Percentiles rank a stretch among this genome's conserved stretches.
Conservation (phyloP, 129 eudicot species). For the Ambrosia artemisiifolia region DNA sequence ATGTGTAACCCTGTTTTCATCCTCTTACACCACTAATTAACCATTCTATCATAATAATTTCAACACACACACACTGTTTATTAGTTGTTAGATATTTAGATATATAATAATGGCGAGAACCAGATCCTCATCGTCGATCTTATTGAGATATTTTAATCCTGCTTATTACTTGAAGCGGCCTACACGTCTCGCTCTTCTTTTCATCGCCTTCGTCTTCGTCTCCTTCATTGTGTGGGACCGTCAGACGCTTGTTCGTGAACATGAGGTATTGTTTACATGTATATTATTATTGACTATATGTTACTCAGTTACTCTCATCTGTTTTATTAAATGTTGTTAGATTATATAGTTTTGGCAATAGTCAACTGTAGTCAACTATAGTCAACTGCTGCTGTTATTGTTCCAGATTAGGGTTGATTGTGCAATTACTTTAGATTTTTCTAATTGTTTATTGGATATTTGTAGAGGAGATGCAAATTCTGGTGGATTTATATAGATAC, state of each 20-base stretch:
- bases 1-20: background rate
- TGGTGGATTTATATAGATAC: background rate
- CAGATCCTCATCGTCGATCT: slow-evolving; percentile 51
- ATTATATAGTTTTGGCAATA: background rate
- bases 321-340: background rate
- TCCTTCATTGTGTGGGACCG: slow-evolving; percentile 86
- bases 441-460: too few species aligned
- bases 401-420: slow-evolving; percentile 17
- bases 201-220: slow-evolving; percentile 52
- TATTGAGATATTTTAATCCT: slow-evolving; percentile 79
- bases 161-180: slow-evolving; percentile 92
- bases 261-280: slow-evolving; percentile 48
- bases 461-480: too few species aligned
- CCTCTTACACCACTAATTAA: background rate
- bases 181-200: slow-evolving; percentile 67
- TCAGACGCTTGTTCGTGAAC: slow-evolving; percentile 75
- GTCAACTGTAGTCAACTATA: background rate
- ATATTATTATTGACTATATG: background rate
- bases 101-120: slow-evolving; percentile 57
- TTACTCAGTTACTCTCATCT: background rate
- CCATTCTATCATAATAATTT: background rate
- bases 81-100: background rate
- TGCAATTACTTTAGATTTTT: background rate
- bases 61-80: background rate
- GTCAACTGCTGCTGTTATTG: background rate